These are phyloP conservation scores for Euphrasia confusa DNA, from an alignment of 257 asterid genomes.

Conservation along the genomic window DNA sequence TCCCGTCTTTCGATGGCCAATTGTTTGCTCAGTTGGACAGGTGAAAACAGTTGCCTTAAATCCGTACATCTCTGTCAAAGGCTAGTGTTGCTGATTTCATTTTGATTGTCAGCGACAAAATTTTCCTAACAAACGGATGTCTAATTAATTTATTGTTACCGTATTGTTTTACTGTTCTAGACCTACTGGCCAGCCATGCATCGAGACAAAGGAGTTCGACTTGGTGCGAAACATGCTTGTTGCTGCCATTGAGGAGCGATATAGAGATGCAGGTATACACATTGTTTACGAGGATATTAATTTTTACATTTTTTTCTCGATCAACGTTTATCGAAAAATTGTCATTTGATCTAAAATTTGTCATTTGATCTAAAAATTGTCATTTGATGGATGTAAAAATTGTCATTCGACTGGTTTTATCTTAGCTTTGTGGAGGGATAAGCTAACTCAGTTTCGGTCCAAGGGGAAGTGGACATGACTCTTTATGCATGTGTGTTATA, in stretches of 20 bases:
- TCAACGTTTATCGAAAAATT: no score
- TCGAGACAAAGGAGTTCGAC: conserved; percentile 51
- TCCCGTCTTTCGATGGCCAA: conserved; percentile 29
- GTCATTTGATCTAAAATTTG: not conserved
- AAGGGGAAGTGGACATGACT: conserved; percentile 71
- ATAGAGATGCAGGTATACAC: conserved; percentile 50
- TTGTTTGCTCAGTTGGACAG: conserved; percentile 45
- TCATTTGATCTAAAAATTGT: not conserved
- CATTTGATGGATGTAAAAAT: not conserved
- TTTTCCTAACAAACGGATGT: no score
- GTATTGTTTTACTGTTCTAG: conserved; percentile 3
- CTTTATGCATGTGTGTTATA: not conserved
- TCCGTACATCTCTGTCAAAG: not conserved
- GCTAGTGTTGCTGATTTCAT: no score
- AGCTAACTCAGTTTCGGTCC: conserved; percentile 73
- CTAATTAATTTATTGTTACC: no score
- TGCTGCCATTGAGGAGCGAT: conserved; percentile 65
- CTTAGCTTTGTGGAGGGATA: conserved; percentile 82
- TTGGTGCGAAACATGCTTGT: conserved; percentile 51
- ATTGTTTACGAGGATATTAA: no score
- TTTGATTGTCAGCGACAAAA: conserved; percentile 5
- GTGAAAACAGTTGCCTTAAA: conserved; percentile 5
- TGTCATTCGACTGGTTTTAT: not conserved
- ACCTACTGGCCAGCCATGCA: conserved; percentile 50
- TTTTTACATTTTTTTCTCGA: no score